These are phyloP conservation scores for Oryza brachyantha DNA, from an alignment of 176 grass and related monocot genomes.

Conservation along the genomic window DNA sequence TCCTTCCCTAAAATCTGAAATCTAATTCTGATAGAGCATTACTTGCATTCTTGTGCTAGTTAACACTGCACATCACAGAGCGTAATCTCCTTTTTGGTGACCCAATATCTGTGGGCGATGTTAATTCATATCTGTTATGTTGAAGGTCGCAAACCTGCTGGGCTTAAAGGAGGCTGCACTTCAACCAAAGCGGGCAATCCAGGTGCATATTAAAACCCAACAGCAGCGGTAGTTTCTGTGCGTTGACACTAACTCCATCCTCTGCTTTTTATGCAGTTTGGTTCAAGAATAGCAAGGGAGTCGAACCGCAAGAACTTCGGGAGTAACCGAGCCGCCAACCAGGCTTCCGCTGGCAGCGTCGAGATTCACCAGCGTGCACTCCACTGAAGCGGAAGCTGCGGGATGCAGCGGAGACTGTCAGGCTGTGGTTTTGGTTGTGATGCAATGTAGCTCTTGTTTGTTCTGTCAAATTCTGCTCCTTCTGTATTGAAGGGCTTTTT, in stretches of 20 bases:
- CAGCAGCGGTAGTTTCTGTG: not conserved
- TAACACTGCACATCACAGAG: not conserved
- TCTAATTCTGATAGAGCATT: not conserved
- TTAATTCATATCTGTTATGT: not conserved
- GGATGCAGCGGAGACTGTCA: too few species aligned
- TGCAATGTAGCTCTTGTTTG: not conserved
- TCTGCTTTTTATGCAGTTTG: conserved; percentile 51
- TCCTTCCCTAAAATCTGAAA: not conserved
- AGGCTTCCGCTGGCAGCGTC: conserved; percentile 79
- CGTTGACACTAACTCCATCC: not conserved
- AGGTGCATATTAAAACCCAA: conserved; percentile 57
- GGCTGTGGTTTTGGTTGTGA: too few species aligned
- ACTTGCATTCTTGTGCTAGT: not conserved
- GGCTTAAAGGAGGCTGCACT: conserved; percentile 69
- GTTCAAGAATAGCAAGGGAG: conserved; percentile 89
- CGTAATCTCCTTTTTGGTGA: not conserved
- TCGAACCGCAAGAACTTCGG: conserved; percentile 86
- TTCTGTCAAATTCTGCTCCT: not conserved
- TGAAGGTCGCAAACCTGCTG: conserved; percentile 74
- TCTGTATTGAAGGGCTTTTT: not conserved
- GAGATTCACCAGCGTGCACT: conserved; percentile 43
- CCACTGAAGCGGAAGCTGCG: not conserved
- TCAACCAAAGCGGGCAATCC: conserved; percentile 88
- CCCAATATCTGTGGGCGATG: not conserved
- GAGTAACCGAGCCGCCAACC: conserved; percentile 88